phyloP scores from a whole-genome alignment of 2,329 filamentous ascomycete genomes.

The Zarea fungicola region DNA sequence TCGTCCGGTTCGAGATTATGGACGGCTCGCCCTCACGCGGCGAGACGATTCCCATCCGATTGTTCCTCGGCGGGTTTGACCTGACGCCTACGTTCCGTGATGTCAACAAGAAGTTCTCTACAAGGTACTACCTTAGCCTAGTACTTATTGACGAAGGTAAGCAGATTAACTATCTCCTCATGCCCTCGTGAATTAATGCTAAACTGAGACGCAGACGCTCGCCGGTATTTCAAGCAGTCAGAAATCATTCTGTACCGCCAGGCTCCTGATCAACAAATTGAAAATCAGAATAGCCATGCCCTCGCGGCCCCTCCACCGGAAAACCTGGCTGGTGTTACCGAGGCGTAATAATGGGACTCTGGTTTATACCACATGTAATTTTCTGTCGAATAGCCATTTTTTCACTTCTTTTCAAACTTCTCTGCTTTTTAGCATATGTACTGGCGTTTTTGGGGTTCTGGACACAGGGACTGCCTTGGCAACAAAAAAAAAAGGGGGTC shows the following conservation, averaged over 20 bases:
- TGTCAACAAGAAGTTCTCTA: conserved; percentile 99
- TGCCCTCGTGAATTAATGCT: no score
- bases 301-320: conserved; percentile 39
- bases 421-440: conserved; percentile 33
- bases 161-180: no score
- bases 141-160: conserved; percentile 92
- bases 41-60: conserved; percentile 89
- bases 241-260: conserved; percentile 97
- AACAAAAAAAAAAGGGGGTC: no score
- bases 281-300: conserved; percentile 33
- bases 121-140: conserved; percentile 91
- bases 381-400: conserved; percentile 2
- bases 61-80: conserved; percentile 97
- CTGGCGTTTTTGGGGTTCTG: conserved; percentile 30
- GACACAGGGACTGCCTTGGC: conserved; percentile 19
- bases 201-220: conserved; percentile 69
- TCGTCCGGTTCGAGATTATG: conserved; percentile 99
- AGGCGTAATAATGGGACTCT: conserved; percentile 18
- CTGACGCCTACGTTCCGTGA: conserved; percentile 97
- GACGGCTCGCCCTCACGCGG: conserved; percentile 96
- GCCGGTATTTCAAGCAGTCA: conserved; percentile 98
- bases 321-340: conserved; percentile 36
- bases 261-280: conserved; percentile 48
- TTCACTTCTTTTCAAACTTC: neutral
- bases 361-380: conserved; percentile 7